Base-by-base conservation (phyloP, 805 yeast genomes). In the Hanseniaspora singularis region DNA sequence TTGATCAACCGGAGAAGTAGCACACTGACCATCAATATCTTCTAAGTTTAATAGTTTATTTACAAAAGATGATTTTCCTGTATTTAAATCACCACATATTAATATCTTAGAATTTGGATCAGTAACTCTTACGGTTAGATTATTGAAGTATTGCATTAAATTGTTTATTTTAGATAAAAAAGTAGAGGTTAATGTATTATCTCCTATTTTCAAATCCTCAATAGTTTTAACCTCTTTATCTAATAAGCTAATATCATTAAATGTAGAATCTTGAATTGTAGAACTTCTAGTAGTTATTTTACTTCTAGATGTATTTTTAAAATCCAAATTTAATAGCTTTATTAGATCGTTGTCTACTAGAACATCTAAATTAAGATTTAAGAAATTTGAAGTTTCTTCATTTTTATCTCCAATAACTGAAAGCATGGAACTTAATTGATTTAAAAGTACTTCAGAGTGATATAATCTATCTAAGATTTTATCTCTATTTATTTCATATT, bases 31-130 rank as follows among this genome's bases (percentile, higher is more conserved):
- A 16, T 31, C 12, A 40, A 92, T 64, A 2, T 92, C 64, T 41
- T 76, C 74, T 43, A 92, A 72, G 53, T 88, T 70, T 50, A 92
- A 65, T 33, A 92, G 66, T 1, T 96, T 89, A 59, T 92, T 92
- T 63, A 98, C 92, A 56, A 92, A 86, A 1, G 95, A 83, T 1
- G 96, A 86, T 58, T 92, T 92, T 3, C 99, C 99, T 0, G 98
- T 82, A 59, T 92, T 92, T 53, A 92, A 72, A 61, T 92, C 99
- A 43, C 99, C 99, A 2, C 98, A 94, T 32, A 92, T 88, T 51
- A 92, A 78, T 1, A 92, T 96, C 56, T 89, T 89, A 2, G 97
- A 88, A 0, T 89, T 74, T 0, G 92, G 85, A 56, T 94, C 96
- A 53, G 81, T 92, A 14, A 92, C 79, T 54, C 99, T 73, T 41